Percentiles rank a stretch among this genome's conserved stretches.
These are phyloP conservation scores for Pyrenochaeta sp. DNA, from an alignment of 2,329 filamentous ascomycete genomes.

Conservation along the genomic window DNA sequence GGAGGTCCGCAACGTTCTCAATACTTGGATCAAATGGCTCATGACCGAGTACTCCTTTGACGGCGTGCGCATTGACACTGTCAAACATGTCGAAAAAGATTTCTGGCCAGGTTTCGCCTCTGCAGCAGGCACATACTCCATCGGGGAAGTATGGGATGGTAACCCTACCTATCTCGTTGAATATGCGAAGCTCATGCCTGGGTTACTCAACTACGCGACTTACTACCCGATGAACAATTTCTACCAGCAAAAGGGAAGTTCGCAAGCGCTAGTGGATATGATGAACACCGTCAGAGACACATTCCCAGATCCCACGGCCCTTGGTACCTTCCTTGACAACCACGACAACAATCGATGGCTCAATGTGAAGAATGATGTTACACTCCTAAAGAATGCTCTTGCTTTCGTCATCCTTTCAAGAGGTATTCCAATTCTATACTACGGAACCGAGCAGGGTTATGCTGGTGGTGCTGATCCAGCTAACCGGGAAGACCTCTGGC, in stretches of 20 bases:
- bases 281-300: constrained; percentile 41
- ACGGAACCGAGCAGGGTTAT: constrained; percentile 51
- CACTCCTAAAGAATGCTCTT: constrained; percentile 50
- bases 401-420: constrained; percentile 48
- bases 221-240: constrained; percentile 53
- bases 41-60: constrained; percentile 52
- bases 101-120: constrained; percentile 66
- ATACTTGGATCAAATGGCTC: constrained; percentile 44
- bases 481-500: constrained; percentile 54
- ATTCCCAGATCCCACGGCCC: constrained; percentile 45
- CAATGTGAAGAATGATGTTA: constrained; percentile 45
- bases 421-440: constrained; percentile 53
- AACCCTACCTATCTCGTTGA: constrained; percentile 60
- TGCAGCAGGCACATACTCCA: constrained; percentile 65
- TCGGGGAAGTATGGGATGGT: constrained; percentile 69
- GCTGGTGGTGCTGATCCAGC: constrained; percentile 48
- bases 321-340: constrained; percentile 52
- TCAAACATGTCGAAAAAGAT: constrained; percentile 67
- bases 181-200: constrained; percentile 65
- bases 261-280: constrained; percentile 46
- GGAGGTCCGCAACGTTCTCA: constrained; percentile 31
- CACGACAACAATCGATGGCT: constrained; percentile 52
- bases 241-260: constrained; percentile 42
- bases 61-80: constrained; percentile 68
- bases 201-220: constrained; percentile 68